Evolutionary conservation across 2,329 filamentous ascomycete species (phyloP).

Genomic region (Aulographum hederae): DNA sequence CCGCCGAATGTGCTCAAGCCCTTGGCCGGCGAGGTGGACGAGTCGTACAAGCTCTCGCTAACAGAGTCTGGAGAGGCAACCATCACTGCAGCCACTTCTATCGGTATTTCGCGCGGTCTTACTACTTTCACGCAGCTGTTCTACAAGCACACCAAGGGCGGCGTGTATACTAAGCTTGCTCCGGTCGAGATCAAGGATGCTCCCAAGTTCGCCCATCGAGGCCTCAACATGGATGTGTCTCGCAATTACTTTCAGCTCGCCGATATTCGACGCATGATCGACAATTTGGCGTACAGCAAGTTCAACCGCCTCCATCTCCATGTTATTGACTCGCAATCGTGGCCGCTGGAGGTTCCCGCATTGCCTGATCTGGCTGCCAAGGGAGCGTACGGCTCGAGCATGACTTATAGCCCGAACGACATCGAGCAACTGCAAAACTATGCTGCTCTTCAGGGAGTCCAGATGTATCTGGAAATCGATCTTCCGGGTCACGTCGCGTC

Average conservation of each 20-base stretch:
- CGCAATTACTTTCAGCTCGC: conserved; percentile 51
- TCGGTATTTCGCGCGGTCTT: conserved; percentile 54
- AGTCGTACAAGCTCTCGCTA: conserved; percentile 55
- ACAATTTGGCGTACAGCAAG: conserved; percentile 62
- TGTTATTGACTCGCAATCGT: conserved; percentile 67
- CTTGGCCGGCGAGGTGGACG: conserved; percentile 46
- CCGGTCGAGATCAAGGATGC: conserved; percentile 56
- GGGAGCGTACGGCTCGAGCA: conserved; percentile 50
- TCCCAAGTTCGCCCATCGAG: conserved; percentile 60
- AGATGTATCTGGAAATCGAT: conserved; percentile 61
- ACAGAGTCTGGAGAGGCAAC: conserved; percentile 37
- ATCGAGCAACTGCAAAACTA: conserved; percentile 52
- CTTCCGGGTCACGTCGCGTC: conserved; percentile 63
- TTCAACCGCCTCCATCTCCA: conserved; percentile 70
- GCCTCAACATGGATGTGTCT: conserved; percentile 61
- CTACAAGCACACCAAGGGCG: conserved; percentile 45
- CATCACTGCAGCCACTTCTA: conserved; percentile 46
- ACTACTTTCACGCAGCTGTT: conserved; percentile 68
- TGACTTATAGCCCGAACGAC: conserved; percentile 50
- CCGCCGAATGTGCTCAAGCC: conserved; percentile 38
- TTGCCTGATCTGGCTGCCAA: conserved; percentile 53
- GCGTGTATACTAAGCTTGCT: conserved; percentile 48
- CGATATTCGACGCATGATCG: conserved; percentile 57
- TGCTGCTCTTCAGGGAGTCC: conserved; percentile 47
- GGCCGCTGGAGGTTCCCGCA: conserved; percentile 64